Evolutionary conservation across 805 yeast species (phyloP), one percentile per base, ranked within the genome.

Genomic region (Zygosaccharomyces lentus): DNA sequence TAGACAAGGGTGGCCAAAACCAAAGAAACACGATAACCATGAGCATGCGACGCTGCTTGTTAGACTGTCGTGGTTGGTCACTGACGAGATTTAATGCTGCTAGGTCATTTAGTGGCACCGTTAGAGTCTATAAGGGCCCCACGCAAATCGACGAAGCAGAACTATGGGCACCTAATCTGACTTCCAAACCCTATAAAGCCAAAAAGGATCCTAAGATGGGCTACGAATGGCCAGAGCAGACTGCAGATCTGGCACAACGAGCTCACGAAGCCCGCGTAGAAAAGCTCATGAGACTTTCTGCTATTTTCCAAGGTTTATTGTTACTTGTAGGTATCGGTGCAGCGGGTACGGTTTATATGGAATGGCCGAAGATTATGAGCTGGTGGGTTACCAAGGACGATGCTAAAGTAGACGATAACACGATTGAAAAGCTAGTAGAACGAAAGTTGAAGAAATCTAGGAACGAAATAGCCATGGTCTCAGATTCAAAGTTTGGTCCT

Each of bases 251-350:
- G 38, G 27, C 45, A 24, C 47, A 50, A 19, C 53, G 46, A 34
- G 61, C 57, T 30, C 34, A 50, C 17, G 57, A 47, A 51, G 67
- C 58, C 36, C 55, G 66, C 19, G 67, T 63, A 49, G 80, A 76
- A 54, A 52, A 66, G 43, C 62, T 61, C 31, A 76, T 75, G 55
- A 66, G 74, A 42, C 48, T 73, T 41, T 73, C 74, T 51, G 80
- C 77, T 0, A 55, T 71, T 3, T 65, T 67, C 0, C 54, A 68
- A 12, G 84, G 84, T 3, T 21, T 71, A 0, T 47, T 62, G 6
- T 61, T 70, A 1, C 52, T 80, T 4, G 63, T 65, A 10, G 71
- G 69, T 3, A 56, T 74, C 8, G 69, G 73, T 15, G 67, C 49
- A 9, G 45, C 51, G 2, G 52, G 52, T n/a, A 75, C 75, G 46